phyloP scores from a whole-genome alignment of 345 rosid species.

The Kernera saxatilis region DNA sequence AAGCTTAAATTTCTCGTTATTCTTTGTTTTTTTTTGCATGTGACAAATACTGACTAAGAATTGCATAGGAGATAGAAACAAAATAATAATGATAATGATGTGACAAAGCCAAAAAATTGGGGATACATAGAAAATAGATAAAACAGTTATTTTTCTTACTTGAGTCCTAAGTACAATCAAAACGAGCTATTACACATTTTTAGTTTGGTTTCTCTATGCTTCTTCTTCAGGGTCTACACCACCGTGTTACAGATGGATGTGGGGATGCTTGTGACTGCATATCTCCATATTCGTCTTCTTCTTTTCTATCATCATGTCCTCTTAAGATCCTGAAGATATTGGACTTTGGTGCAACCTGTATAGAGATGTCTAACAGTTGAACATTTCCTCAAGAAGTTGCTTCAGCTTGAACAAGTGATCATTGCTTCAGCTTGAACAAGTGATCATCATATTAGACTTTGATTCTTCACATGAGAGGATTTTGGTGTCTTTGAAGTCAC shows the following conservation, averaged over 20 bases:
- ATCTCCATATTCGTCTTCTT: not conserved
- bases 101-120: too few relatives aligned
- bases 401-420: too few relatives aligned
- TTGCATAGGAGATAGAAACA: too few relatives aligned
- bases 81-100: too few relatives aligned
- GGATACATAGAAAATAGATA: too few relatives aligned
- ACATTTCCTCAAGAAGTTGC: not conserved
- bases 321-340: constrained; percentile 3
- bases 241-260: not conserved
- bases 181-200: too few relatives aligned
- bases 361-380: not conserved
- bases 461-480: not conserved
- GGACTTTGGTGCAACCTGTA: constrained; percentile 5
- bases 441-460: not conserved
- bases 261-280: not conserved
- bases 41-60: too few relatives aligned
- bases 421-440: not conserved
- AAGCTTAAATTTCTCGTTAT: too few relatives aligned
- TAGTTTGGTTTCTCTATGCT: too few relatives aligned
- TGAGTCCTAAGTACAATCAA: too few relatives aligned
- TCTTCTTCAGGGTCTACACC: not conserved
- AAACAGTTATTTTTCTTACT: too few relatives aligned
- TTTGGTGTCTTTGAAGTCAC: not conserved
- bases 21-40: too few relatives aligned
- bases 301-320: not conserved